A percentile compares a stretch with the other conserved stretches of the same genome.
Conservation (phyloP, 441 rosid species). For the Biscutella auriculata region DNA sequence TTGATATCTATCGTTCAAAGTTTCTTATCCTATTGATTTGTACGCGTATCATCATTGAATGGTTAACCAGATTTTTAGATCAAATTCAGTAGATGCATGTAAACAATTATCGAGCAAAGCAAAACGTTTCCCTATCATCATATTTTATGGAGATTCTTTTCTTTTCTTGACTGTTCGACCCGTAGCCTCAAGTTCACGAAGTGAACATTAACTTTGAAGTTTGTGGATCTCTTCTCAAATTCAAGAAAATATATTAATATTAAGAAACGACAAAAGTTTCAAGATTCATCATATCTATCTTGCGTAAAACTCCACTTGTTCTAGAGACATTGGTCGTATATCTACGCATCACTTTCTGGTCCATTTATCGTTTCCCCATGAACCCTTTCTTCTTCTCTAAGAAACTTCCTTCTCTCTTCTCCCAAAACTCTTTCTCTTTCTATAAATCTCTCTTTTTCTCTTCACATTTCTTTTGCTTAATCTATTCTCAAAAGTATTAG, state of each 20-base stretch:
- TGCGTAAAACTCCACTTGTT: slow-evolving; percentile 6
- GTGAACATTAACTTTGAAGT: neutral
- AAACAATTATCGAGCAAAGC: neutral
- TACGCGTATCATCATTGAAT: neutral
- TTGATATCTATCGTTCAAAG: neutral
- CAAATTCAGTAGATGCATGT: neutral
- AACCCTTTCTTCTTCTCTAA: slow-evolving; percentile 19
- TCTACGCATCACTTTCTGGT: slow-evolving; percentile 25
- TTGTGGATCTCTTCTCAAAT: neutral
- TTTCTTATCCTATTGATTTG: neutral
- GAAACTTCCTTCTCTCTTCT: slow-evolving; percentile 9
- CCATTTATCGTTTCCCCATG: slow-evolving; percentile 23
- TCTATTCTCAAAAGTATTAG: neutral
- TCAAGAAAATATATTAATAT: neutral
- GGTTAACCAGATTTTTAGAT: neutral
- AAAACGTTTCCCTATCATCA: neutral
- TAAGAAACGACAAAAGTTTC: neutral
- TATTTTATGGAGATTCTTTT: too few species aligned
- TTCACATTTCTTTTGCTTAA: slow-evolving; percentile 1
- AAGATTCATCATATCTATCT: slow-evolving; percentile 17
- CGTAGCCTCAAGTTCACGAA: slow-evolving; percentile 1
- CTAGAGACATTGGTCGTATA: slow-evolving; percentile 19
- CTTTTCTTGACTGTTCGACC: neutral
- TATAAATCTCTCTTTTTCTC: slow-evolving; percentile 10
- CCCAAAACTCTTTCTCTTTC: neutral